Percentiles rank a stretch among this genome's conserved stretches.
Evolutionary conservation across 495 filamentous ascomycete species (phyloP).

Genomic region (Penicillium turbatum): DNA sequence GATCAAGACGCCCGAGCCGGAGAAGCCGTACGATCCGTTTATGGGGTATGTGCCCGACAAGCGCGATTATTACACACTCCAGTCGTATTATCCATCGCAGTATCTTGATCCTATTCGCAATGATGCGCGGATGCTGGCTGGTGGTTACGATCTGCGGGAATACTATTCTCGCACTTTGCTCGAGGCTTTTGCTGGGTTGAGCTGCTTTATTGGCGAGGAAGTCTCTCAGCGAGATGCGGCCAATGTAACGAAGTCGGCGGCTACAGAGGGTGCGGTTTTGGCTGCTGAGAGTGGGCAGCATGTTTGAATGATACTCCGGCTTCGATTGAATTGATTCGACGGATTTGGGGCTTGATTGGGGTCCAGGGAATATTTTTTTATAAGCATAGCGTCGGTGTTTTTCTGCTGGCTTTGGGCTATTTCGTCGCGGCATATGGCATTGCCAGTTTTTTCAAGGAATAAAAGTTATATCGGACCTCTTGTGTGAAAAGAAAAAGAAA

Average conservation of each 20-base stretch:
- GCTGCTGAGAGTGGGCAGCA: slow-evolving; percentile 15
- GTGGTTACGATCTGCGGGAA: slow-evolving; percentile 77
- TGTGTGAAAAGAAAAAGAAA: background rate
- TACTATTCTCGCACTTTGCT: slow-evolving; percentile 76
- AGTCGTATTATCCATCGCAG: slow-evolving; percentile 57
- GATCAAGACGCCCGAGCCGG: slow-evolving; percentile 52
- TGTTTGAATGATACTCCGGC: background rate
- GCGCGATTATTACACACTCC: slow-evolving; percentile 66
- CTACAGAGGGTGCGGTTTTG: slow-evolving; percentile 34
- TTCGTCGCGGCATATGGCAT: background rate
- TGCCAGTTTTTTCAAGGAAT: background rate
- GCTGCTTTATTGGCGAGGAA: slow-evolving; percentile 79
- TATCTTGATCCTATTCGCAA: slow-evolving; percentile 61
- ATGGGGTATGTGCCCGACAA: slow-evolving; percentile 61
- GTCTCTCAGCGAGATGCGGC: slow-evolving; percentile 43
- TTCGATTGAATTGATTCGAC: background rate
- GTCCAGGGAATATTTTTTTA: background rate
- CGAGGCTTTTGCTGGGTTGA: slow-evolving; percentile 87
- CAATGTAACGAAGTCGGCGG: slow-evolving; percentile 18
- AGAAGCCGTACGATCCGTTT: slow-evolving; percentile 85
- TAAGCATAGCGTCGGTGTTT: slow-evolving; percentile 54
- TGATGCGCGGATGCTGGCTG: slow-evolving; percentile 59
- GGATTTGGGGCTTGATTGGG: background rate
- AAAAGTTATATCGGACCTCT: background rate
- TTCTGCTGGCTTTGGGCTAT: background rate